Conservation (phyloP, 2,329 filamentous ascomycete species). For the Cyclaneusma minus region DNA sequence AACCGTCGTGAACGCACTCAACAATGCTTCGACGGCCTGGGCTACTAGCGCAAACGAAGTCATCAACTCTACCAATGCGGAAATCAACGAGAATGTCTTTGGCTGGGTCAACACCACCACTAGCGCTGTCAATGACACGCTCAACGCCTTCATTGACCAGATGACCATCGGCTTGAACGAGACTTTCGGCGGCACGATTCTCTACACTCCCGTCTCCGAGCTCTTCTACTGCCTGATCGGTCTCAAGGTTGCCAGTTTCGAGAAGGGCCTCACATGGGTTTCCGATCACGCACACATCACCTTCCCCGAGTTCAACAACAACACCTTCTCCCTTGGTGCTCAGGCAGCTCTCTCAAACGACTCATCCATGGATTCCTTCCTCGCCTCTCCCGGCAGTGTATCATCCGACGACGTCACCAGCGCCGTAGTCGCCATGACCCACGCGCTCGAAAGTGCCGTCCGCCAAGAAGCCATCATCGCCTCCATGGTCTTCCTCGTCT, state of each 20-base stretch:
- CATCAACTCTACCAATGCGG: conserved; percentile 41
- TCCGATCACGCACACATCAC: conserved; percentile 70
- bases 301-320: conserved; percentile 62
- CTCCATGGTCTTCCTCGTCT: conserved; percentile 56
- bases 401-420: conserved; percentile 70
- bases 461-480: conserved; percentile 70
- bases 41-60: conserved; percentile 44
- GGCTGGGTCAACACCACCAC: conserved; percentile 81
- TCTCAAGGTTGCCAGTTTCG: conserved; percentile 69
- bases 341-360: conserved; percentile 42
- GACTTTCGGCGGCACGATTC: conserved; percentile 69
- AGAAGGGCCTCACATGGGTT: conserved; percentile 88
- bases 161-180: conserved; percentile 60
- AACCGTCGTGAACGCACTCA: conserved; percentile 43
- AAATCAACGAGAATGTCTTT: conserved; percentile 74
- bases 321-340: conserved; percentile 74
- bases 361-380: conserved; percentile 49
- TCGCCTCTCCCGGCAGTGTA: conserved; percentile 58
- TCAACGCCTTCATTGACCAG: conserved; percentile 66
- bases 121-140: conserved; percentile 65
- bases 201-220: conserved; percentile 62
- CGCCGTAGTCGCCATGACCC: conserved; percentile 55
- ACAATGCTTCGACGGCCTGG: conserved; percentile 51
- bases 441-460: conserved; percentile 51
- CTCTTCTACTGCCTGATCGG: conserved; percentile 78